Conservation (phyloP, 202 grass and related monocot species). For the Brachypodium distachyon region DNA sequence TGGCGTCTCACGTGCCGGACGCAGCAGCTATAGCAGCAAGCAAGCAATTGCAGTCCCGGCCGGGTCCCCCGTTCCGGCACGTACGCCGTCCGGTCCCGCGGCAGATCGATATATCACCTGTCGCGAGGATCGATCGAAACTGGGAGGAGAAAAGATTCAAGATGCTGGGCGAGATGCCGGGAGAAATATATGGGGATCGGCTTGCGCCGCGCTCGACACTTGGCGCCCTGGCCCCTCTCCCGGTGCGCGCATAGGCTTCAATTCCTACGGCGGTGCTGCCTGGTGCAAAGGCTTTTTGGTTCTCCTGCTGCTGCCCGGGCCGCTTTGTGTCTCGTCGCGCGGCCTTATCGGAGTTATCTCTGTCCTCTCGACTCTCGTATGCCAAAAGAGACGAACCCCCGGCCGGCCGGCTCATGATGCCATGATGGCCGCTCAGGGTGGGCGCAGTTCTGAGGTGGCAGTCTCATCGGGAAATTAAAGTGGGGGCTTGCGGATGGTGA, state of each 20-base stretch:
- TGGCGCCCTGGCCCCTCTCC: not conserved
- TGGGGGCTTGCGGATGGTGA: not conserved
- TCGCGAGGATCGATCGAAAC: not conserved
- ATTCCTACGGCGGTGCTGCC: not conserved
- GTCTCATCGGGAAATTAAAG: slow-evolving; percentile 3
- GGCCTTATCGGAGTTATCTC: no score
- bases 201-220: slow-evolving; percentile 15
- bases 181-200: no score
- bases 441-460: not conserved
- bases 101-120: not conserved
- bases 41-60: no score
- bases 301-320: not conserved
- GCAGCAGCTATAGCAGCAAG: not conserved
- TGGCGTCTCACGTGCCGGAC: slow-evolving; percentile 13
- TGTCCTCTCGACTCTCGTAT: no score
- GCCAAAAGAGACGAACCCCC: no score
- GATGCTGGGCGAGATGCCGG: not conserved
- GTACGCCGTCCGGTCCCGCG: not conserved
- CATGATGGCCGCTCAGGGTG: not conserved
- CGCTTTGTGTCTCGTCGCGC: slow-evolving; percentile 28
- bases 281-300: no score
- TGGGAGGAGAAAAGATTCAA: not conserved
- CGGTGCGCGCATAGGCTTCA: not conserved
- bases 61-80: no score
- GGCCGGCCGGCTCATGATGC: not conserved